A percentile compares a stretch with the other conserved stretches of the same genome.
Evolutionary conservation across 2,329 filamentous ascomycete species (phyloP).

Genomic region (Paraphaeosphaeria sporulosa): DNA sequence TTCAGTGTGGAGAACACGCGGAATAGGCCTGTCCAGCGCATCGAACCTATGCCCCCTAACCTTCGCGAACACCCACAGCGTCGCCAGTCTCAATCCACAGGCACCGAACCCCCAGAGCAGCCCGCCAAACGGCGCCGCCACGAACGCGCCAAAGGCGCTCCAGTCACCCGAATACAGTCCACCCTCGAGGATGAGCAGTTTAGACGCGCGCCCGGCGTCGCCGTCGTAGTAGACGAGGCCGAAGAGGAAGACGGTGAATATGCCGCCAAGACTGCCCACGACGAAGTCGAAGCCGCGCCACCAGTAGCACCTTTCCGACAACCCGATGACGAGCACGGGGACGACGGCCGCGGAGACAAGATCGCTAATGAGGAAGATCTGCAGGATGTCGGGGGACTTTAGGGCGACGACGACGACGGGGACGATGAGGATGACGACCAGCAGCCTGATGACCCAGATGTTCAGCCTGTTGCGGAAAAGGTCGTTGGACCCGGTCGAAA

Average conservation of each 20-base stretch:
- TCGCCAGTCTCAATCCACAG: conserved; percentile 65
- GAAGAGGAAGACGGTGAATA: conserved; percentile 82
- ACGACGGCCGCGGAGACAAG: conserved; percentile 79
- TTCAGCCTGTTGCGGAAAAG: conserved; percentile 82
- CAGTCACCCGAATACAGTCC: conserved; percentile 81
- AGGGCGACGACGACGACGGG: conserved; percentile 78
- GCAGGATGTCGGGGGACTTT: conserved; percentile 75
- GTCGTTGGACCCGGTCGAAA: conserved; percentile 84
- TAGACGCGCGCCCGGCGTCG: conserved; percentile 66
- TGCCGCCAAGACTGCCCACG: conserved; percentile 77
- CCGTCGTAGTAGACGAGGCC: conserved; percentile 81
- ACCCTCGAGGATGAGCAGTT: conserved; percentile 74
- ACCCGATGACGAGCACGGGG: conserved; percentile 76
- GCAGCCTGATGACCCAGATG: conserved; percentile 74
- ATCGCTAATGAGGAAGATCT: conserved; percentile 85
- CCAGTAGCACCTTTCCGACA: conserved; percentile 71
- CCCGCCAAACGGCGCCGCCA: conserved; percentile 79
- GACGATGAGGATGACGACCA: conserved; percentile 75
- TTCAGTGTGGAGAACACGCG: conserved; percentile 25
- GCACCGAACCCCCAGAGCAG: conserved; percentile 74
- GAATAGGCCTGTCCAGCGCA: conserved; percentile 64
- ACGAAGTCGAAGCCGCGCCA: conserved; percentile 85
- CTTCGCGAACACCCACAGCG: conserved; percentile 67
- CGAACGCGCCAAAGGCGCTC: conserved; percentile 83
- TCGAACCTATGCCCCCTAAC: conserved; percentile 68